phyloP scores from a whole-genome alignment of 31 red algal genomes.

The Asparagopsis taxiformis region DNA sequence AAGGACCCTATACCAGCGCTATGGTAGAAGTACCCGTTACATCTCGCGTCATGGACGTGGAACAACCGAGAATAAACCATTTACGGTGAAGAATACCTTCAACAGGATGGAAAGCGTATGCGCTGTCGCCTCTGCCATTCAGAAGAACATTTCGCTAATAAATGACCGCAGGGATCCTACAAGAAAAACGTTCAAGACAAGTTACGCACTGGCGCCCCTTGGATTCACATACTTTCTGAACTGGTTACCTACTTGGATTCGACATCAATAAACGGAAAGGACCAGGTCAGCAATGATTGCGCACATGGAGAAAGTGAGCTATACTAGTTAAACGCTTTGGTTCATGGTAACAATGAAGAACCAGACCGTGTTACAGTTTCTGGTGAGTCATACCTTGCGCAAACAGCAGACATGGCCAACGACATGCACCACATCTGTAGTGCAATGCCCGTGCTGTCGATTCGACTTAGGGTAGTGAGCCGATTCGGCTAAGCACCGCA shows the following conservation, averaged over 20 bases:
- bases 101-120: background rate
- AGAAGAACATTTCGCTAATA: background rate
- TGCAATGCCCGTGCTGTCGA: too few relatives aligned
- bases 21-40: background rate
- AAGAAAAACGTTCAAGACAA: background rate
- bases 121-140: background rate
- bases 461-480: too few relatives aligned
- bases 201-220: background rate
- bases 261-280: too few relatives aligned
- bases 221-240: conserved; percentile 10
- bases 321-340: background rate
- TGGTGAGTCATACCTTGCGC: too few relatives aligned
- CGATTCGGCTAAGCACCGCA: too few relatives aligned
- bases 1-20: background rate
- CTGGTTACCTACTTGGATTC: conserved; percentile 1
- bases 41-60: background rate
- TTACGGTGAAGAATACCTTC: background rate
- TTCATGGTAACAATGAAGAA: too few relatives aligned
- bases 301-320: background rate
- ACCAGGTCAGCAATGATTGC: too few relatives aligned
- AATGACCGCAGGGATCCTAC: background rate
- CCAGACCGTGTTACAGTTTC: too few relatives aligned
- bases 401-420: too few relatives aligned
- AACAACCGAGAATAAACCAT: too few relatives aligned
- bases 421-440: too few relatives aligned